Evolutionary conservation across 1,284 basidiomycete genomes (phyloP).

Genomic region (Fomitopsis palustris): DNA sequence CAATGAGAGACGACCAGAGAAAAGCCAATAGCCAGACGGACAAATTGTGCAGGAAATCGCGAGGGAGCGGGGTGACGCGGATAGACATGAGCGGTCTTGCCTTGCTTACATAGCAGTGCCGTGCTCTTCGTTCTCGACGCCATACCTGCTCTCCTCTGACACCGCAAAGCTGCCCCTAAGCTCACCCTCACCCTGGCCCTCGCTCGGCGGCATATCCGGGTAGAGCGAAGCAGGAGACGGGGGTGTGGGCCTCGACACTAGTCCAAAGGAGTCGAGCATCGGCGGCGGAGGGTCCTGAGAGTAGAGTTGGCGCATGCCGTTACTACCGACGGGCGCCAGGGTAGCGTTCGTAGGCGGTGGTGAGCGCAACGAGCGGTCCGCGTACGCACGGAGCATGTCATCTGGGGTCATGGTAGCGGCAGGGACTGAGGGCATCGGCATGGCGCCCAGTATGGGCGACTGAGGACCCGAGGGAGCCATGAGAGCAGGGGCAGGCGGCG

Average conservation of each 20-base stretch:
- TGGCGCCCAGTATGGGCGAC: constrained; percentile 36
- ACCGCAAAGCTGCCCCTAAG: constrained; percentile 32
- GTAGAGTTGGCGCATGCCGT: constrained; percentile 35
- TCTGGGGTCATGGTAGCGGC: constrained; percentile 60
- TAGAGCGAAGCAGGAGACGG: constrained; percentile 14
- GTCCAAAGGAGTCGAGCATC: background rate
- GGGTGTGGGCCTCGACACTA: constrained; percentile 6
- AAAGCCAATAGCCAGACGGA: background rate
- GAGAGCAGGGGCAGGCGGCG: constrained; percentile 31
- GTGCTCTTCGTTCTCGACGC: constrained; percentile 28
- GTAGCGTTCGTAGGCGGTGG: constrained; percentile 17
- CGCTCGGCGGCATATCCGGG: constrained; percentile 11
- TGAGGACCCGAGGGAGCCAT: constrained; percentile 24
- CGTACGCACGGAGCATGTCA: constrained; percentile 73
- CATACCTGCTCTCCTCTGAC: constrained; percentile 28
- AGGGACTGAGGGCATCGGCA: constrained; percentile 44
- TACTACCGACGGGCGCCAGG: constrained; percentile 23
- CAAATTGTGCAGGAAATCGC: background rate
- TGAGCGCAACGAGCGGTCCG: constrained; percentile 40
- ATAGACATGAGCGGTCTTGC: background rate
- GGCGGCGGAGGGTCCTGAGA: constrained; percentile 24
- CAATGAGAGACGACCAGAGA: background rate
- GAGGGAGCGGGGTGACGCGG: background rate
- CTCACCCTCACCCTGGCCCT: constrained; percentile 4
- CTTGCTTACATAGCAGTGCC: constrained; percentile 31